phyloP scores from a whole-genome alignment of 139 green algal species.

The Limnomonas spitsbergensis region DNA sequence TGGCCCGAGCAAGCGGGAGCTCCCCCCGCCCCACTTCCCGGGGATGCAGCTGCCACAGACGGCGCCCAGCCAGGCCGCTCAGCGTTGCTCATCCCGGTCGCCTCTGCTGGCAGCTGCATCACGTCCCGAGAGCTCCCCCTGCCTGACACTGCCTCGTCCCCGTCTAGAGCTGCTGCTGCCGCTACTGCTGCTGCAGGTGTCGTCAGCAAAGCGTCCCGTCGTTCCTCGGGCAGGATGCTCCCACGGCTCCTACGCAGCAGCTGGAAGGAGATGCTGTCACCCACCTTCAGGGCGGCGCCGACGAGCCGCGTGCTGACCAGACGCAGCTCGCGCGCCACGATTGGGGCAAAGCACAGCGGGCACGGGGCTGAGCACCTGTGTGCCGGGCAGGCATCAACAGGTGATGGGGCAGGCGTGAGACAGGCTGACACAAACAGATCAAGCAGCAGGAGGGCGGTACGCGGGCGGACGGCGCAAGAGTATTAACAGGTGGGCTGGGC shows the following conservation, averaged over 20 bases:
- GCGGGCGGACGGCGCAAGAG: no score
- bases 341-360: constrained; percentile 64
- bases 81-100: neutral
- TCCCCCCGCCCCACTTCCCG: no score
- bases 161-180: neutral
- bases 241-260: constrained; percentile 13
- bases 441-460: no score
- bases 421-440: no score
- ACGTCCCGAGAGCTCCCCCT: neutral
- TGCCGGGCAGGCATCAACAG: neutral
- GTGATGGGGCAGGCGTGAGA: neutral
- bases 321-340: constrained; percentile 72
- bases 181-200: neutral
- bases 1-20: no score
- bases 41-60: neutral
- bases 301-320: constrained; percentile 48
- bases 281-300: neutral
- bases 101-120: neutral
- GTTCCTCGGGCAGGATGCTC: constrained; percentile 17
- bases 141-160: no score
- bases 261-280: constrained; percentile 13
- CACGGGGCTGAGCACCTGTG: constrained; percentile 50
- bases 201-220: neutral
- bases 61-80: neutral
- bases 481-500: no score